These are phyloP conservation scores for Cryptococcus jaspeensis DNA, from an alignment of 1,284 basidiomycete genomes.

Conservation along the genomic window DNA sequence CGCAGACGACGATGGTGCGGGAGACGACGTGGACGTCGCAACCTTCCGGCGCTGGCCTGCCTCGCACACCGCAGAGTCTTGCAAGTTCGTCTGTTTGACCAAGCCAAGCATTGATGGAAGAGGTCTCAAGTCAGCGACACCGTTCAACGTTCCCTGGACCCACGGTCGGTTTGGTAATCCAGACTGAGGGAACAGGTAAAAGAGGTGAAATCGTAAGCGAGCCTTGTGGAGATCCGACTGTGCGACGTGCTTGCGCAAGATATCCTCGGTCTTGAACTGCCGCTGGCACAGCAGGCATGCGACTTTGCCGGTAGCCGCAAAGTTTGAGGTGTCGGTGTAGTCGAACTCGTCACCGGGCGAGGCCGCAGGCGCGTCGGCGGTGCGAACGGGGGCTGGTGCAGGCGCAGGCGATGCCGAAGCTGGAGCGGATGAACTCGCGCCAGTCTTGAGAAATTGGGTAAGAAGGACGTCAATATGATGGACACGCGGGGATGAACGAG, in stretches of 20 bases:
- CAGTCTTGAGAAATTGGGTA: constrained; percentile 2
- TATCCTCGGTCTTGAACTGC: constrained; percentile 82
- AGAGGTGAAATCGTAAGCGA: constrained; percentile 44
- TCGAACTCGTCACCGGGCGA: constrained; percentile 62
- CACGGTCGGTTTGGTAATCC: constrained; percentile 15
- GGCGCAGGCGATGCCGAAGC: constrained; percentile 10
- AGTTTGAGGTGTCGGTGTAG: constrained; percentile 62
- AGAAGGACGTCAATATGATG: constrained; percentile 8
- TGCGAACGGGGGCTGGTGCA: constrained; percentile 3
- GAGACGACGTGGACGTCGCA: constrained; percentile 24
- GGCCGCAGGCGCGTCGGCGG: background rate
- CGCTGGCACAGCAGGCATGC: constrained; percentile 86
- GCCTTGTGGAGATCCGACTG: constrained; percentile 93
- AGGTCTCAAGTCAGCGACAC: background rate
- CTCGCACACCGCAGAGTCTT: constrained; percentile 66
- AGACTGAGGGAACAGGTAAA: constrained; percentile 17
- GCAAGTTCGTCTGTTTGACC: constrained; percentile 69
- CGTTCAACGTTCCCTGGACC: constrained; percentile 20
- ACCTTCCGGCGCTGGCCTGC: constrained; percentile 69
- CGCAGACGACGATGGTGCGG: constrained; percentile 1
- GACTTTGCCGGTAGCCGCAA: constrained; percentile 55
- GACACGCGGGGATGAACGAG: background rate
- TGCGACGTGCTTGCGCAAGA: constrained; percentile 79
- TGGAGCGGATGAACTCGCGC: background rate
- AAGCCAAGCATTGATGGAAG: background rate